Evolutionary conservation across 495 filamentous ascomycete genomes (phyloP), one percentile per base, ranked within the genome.

Genomic region (Penicillium macrosclerotiorum): DNA sequence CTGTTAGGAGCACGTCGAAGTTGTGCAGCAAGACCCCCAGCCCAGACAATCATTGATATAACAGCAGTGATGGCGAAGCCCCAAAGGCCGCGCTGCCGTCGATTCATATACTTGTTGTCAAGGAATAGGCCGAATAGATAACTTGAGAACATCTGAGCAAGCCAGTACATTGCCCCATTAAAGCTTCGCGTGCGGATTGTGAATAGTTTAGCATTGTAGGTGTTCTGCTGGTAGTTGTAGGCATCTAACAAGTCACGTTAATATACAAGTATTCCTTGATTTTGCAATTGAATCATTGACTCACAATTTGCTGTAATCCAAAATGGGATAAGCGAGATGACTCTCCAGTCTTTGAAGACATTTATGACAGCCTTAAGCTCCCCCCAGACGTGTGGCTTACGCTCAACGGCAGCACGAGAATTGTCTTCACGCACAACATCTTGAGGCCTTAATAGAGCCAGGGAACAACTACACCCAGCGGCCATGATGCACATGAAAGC

Each of bases 181-280:
- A 38, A 38, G 20, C 36, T 38, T 19, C 36, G 36, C 13, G 36
- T 38, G 9, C 36, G 36, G 13, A 38, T 24, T 6, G 36, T 38
- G 36, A 38, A 38, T 14, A 38, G 19, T 14, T 38, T 38, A 2
- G 36, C 36, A n/a, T 38, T 38, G 12, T n/a, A n/a, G n/a, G n/a
- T n/a, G n/a, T n/a, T 44, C 26, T 44, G 41, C 30, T 44, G 41
- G 22, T 44, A 44, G 30, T 44, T 44, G 16, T 35, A 44, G 30
- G 41, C 41, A 18, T 44, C 30, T 44, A 26, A n/a, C n/a, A n/a
- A n/a, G n/a, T n/a, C n/a, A n/a, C n/a, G n/a, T n/a, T n/a, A n/a
- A n/a, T n/a, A n/a, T n/a, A n/a, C n/a, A n/a, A n/a, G n/a, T n/a
- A n/a, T n/a, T n/a, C n/a, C n/a, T n/a, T n/a, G n/a, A n/a, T n/a